Evolutionary conservation across 805 yeast species (phyloP).

Genomic region (Metschnikowia santaceciliae): DNA sequence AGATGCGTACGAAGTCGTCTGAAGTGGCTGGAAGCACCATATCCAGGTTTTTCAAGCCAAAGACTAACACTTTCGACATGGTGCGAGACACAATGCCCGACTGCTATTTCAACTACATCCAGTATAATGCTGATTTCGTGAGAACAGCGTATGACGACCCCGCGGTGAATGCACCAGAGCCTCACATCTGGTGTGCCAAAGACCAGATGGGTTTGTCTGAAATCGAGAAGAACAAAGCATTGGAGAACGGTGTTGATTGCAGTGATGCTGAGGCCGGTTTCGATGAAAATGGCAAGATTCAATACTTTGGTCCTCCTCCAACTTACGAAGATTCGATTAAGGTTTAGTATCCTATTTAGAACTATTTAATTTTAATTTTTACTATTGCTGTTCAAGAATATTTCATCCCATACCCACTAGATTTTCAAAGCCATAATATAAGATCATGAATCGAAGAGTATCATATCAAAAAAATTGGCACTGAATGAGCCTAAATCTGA

Average conservation of each 20-base stretch:
- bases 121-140: constrained; percentile 38
- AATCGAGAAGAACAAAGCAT: constrained; percentile 52
- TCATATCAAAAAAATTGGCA: neutral
- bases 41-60: constrained; percentile 40
- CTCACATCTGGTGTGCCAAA: constrained; percentile 66
- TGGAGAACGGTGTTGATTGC: constrained; percentile 51
- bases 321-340: constrained; percentile 52
- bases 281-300: constrained; percentile 53
- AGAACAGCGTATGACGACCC: constrained; percentile 52
- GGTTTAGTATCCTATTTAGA: constrained; percentile 17
- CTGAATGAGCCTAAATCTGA: neutral
- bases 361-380: constrained; percentile 1
- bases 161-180: constrained; percentile 50
- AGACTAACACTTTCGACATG: constrained; percentile 42
- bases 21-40: constrained; percentile 8
- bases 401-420: neutral
- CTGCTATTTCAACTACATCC: constrained; percentile 36
- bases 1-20: constrained; percentile 1
- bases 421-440: neutral
- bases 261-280: constrained; percentile 54
- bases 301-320: constrained; percentile 66
- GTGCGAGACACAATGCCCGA: constrained; percentile 45
- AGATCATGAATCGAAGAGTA: no score
- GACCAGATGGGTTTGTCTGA: constrained; percentile 67
- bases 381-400: neutral